A percentile compares a stretch with the other conserved stretches of the same genome.
Evolutionary conservation across 495 filamentous ascomycete genomes (phyloP).

Genomic region (Aspergillus sclerotioniger): DNA sequence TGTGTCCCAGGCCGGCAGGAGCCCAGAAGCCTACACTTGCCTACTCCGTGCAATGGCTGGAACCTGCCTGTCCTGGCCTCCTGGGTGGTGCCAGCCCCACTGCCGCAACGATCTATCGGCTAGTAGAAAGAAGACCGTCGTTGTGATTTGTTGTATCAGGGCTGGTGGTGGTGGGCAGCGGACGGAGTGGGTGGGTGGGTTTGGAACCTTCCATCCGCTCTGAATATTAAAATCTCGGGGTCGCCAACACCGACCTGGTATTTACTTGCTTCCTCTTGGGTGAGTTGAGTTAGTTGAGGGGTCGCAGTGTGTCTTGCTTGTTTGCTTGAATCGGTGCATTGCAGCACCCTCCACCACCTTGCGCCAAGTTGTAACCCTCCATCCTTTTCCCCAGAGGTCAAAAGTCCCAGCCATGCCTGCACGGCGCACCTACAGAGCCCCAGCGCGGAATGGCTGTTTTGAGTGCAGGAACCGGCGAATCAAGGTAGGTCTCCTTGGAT

Average conservation of each 20-base stretch:
- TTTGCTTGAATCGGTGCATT: too few relatives aligned
- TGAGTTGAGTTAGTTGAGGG: too few relatives aligned
- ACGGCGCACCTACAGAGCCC: conserved; percentile 33
- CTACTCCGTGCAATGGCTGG: conserved; percentile 15
- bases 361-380: neutral
- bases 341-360: neutral
- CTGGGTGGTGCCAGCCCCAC: too few relatives aligned
- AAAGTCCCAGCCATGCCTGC: conserved; percentile 18
- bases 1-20: conserved; percentile 5
- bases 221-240: neutral
- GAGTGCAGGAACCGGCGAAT: conserved; percentile 51
- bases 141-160: too few relatives aligned
- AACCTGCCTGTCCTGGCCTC: too few relatives aligned
- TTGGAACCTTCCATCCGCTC: neutral
- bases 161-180: too few relatives aligned
- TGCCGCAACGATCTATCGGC: conserved; percentile 18
- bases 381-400: neutral
- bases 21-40: too few relatives aligned
- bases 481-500: conserved; percentile 30
- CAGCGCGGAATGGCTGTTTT: conserved; percentile 44
- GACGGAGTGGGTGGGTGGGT: too few relatives aligned
- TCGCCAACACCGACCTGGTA: too few relatives aligned
- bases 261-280: too few relatives aligned
- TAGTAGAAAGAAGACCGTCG: too few relatives aligned
- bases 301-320: too few relatives aligned